phyloP scores from a whole-genome alignment of 78 protist species.

The Acrasis kona region DNA sequence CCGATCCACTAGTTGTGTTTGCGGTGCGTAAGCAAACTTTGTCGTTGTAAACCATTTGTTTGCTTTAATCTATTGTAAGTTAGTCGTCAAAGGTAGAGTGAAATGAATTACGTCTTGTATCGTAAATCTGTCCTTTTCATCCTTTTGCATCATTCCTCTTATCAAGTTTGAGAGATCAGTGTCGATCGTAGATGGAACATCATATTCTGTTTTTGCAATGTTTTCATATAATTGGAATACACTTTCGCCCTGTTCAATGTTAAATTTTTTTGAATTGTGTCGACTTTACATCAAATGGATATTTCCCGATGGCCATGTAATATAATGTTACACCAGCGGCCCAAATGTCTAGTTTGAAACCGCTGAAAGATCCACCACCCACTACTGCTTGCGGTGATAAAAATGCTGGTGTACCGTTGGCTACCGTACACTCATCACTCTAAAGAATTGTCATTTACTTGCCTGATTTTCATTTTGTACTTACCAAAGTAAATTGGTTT shows the following conservation, averaged over 20 bases:
- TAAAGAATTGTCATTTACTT: too few relatives aligned
- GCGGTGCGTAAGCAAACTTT: too few relatives aligned
- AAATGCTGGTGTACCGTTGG: constrained; percentile 28
- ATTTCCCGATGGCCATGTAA: constrained; percentile 5
- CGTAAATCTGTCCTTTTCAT: neutral
- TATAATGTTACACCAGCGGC: constrained; percentile 51
- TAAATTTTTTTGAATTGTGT: too few relatives aligned
- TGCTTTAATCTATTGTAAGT: too few relatives aligned
- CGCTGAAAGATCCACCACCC: neutral
- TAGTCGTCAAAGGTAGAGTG: too few relatives aligned
- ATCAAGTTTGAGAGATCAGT: neutral
- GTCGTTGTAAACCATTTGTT: neutral
- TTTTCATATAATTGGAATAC: neutral
- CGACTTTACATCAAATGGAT: constrained; percentile 40
- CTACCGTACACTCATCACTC: neutral
- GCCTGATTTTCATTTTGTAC: too few relatives aligned
- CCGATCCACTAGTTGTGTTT: neutral
- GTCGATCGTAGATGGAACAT: neutral
- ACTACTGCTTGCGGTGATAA: constrained; percentile 9
- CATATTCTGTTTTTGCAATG: neutral
- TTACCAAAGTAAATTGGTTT: too few relatives aligned
- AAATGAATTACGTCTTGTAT: neutral
- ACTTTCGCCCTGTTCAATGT: neutral
- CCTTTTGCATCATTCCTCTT: neutral
- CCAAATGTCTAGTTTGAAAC: constrained; percentile 37